Evolutionary conservation across 176 grass and related monocot species (phyloP).

Genomic region (Metroxylon sagu): DNA sequence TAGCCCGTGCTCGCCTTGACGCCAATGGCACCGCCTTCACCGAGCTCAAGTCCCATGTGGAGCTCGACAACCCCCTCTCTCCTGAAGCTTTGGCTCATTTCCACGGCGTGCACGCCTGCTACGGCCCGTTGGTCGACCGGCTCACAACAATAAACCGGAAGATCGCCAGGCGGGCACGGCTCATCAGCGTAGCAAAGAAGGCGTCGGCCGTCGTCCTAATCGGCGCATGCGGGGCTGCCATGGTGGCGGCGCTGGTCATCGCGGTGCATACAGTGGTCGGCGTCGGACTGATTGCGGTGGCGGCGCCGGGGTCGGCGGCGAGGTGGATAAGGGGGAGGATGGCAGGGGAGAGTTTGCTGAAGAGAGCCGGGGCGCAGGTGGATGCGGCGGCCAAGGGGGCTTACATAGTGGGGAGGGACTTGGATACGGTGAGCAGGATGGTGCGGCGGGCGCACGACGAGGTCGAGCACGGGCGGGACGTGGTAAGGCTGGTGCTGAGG

Average conservation of each 20-base stretch:
- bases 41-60: constrained; percentile 29
- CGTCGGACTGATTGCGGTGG: constrained; percentile 16
- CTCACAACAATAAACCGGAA: constrained; percentile 24
- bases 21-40: background rate
- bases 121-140: constrained; percentile 25
- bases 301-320: background rate
- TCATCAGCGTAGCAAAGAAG: constrained; percentile 19
- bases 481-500: constrained; percentile 45
- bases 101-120: constrained; percentile 30
- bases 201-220: constrained; percentile 19
- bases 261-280: constrained; percentile 33
- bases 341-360: background rate
- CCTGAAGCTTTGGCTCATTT: constrained; percentile 26
- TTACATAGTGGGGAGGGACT: constrained; percentile 70
- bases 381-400: constrained; percentile 73
- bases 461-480: constrained; percentile 74
- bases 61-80: constrained; percentile 54
- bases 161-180: constrained; percentile 14
- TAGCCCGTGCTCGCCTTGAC: background rate
- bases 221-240: constrained; percentile 25
- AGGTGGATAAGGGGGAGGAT: background rate
- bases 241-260: constrained; percentile 23
- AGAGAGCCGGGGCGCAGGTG: constrained; percentile 22
- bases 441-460: constrained; percentile 66
- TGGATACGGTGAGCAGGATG: constrained; percentile 85